Percentiles rank a stretch among this genome's conserved stretches.
These are phyloP conservation scores for Microcos paniculata DNA, from an alignment of 345 rosid species.

Conservation along the genomic window DNA sequence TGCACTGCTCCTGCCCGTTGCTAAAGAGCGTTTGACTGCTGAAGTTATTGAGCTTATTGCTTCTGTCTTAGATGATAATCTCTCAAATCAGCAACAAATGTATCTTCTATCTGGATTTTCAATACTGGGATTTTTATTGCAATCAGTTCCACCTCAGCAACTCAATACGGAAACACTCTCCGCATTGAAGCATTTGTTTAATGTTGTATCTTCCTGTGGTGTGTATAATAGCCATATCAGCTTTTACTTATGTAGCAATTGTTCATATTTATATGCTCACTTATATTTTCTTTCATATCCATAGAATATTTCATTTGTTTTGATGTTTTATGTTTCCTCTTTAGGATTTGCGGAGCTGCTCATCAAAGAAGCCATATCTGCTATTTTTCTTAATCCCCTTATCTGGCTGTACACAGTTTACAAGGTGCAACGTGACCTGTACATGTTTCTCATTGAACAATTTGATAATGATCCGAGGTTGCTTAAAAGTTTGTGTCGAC, in stretches of 20 bases:
- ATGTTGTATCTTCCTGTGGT: conserved; percentile 74
- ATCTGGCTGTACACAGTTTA: conserved; percentile 83
- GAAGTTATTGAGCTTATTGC: conserved; percentile 94
- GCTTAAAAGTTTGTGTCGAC: conserved; percentile 68
- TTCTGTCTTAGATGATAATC: conserved; percentile 89
- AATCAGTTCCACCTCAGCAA: conserved; percentile 81
- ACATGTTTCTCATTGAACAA: conserved; percentile 89
- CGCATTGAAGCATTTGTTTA: conserved; percentile 82
- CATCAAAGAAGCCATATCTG: conserved; percentile 75
- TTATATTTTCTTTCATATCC: conserved; percentile 5
- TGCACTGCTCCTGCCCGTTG: conserved; percentile 50
- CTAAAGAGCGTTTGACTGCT: conserved; percentile 81
- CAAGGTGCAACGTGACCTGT: conserved; percentile 87
- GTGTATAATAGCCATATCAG: conserved; percentile 28
- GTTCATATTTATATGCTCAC: neutral
- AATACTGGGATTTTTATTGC: conserved; percentile 83
- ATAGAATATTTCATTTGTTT: conserved; percentile 11
- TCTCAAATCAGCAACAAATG: conserved; percentile 94
- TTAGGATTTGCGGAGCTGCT: conserved; percentile 81
- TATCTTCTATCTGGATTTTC: conserved; percentile 88
- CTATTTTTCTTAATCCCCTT: conserved; percentile 85
- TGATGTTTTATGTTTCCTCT: conserved; percentile 7
- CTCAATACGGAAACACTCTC: conserved; percentile 92
- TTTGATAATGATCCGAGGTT: conserved; percentile 85
- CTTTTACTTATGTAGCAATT: neutral